These are phyloP conservation scores for Melanopsichium pennsylvanicum DNA, from an alignment of 1,284 basidiomycete genomes.

Conservation along the genomic window DNA sequence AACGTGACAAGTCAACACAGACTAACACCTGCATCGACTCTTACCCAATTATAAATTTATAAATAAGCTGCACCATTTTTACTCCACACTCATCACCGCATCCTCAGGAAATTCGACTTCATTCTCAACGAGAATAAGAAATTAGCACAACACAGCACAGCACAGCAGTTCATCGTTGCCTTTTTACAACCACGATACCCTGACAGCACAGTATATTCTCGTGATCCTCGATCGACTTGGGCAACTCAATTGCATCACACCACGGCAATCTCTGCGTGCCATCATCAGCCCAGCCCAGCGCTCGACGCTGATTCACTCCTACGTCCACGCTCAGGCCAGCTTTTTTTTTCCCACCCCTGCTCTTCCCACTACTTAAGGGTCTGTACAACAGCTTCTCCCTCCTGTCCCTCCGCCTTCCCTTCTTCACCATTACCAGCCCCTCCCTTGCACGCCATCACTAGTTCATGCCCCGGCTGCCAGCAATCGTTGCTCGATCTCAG, in stretches of 20 bases:
- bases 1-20: background rate
- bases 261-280: too few species aligned
- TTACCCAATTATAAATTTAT: too few species aligned
- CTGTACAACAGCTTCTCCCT: too few species aligned
- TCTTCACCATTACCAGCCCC: too few species aligned
- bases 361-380: too few species aligned
- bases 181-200: background rate
- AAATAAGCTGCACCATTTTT: too few species aligned
- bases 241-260: background rate
- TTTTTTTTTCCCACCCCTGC: too few species aligned
- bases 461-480: constrained; percentile 32
- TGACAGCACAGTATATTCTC: too few species aligned
- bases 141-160: constrained; percentile 7
- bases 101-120: background rate
- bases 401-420: background rate
- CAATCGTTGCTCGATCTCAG: constrained; percentile 20
- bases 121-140: too few species aligned
- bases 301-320: constrained; percentile 15
- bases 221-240: constrained; percentile 19
- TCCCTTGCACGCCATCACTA: too few species aligned
- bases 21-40: constrained; percentile 15
- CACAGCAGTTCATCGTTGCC: too few species aligned
- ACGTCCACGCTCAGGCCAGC: constrained; percentile 1
- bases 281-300: background rate
- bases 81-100: constrained; percentile 22